Base-by-base conservation (phyloP, 148 eudicot species). In the Heliamphora exappendiculata region DNA sequence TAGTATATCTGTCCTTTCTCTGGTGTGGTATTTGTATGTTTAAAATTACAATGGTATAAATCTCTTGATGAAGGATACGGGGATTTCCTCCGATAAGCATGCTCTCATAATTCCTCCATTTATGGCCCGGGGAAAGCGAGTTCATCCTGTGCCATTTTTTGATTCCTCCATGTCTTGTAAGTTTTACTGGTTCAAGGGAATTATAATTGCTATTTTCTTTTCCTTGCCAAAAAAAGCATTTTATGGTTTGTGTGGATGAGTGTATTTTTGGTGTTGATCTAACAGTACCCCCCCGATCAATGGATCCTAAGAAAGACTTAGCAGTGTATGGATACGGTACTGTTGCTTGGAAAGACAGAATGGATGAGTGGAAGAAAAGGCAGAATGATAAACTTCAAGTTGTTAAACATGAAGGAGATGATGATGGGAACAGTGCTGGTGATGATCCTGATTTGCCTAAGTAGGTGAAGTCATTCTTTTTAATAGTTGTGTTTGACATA, bases 281-380 rank as follows among this genome's bases (percentile, higher is more conserved):
- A 69, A 24, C 75, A 89, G 93, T 88, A 77, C 89, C 91, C 20
- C 93, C 89, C 13, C 84, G 93, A 9, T 84, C 93, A 20, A 90
- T 90, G 93, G 93, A 90, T 79, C 93, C 93, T 36, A 88, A 90
- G 83, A 90, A 90, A 50, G 93, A 90, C 59, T 84, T 90, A 54
- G 93, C 93, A 44, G 89, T 90, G 7, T 90, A 90, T 78, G 93
- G 93, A 13, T 90, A 90, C 67, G 93, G 93, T 13, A 85, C 87
- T 37, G 89, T 90, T 36, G 91, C 93, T 2, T 90, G 93, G 93
- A 90, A 90, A 73, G 91, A 90, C 55, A 85, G 93, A 80, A 88
- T 88, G 91, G 93, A 90, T 73, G 93, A 90, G 44, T 88, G 93
- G 93, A 90, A 82, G 80, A 90, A 74, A 79, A 88, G 88, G 74